Evolutionary conservation across 768 basidiomycete genomes (phyloP), one percentile per base, ranked within the genome.

Genomic region (Calvatia gigantea): DNA sequence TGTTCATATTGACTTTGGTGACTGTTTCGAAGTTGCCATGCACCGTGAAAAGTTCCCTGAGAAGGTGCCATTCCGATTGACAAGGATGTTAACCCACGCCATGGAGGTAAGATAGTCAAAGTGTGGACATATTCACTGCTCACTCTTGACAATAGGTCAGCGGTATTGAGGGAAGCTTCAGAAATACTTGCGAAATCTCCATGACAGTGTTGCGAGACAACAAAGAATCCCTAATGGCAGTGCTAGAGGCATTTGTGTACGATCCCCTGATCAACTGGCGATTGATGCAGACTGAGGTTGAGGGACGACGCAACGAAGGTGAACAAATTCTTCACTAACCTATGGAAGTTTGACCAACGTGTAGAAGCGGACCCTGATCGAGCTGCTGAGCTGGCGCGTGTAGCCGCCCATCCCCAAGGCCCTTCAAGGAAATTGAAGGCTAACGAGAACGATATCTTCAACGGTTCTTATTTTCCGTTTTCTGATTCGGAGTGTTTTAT

Each of bases 191-290:
- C 77, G 94, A 97, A 65, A 94, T 94, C 56, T 91, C 93, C n/a
- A 98, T 99, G 96, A 81, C 84, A 53, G 97, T 99, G 4, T 73
- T 98, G 54, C 88, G 97, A 28, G 92, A 91, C 56, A 98, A 99
- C 74, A 94, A 94, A 72, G 97, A 99, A 69, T 97, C 94, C n/a
- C 76, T 99, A 57, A 94, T 98, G 91, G 97, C 97, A 4, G 96
- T 99, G 17, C 77, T 99, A 27, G 97, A 99, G 69, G 96, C 97
- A 6, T 98, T 99, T 67, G 95, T 98, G 7, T 98, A 98, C 64
- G 97, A 99, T 66, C 97, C 97, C 11, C 74, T 99, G 54, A 95
- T 98, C 76, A 96, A 94, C 65, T 99, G 95, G 94, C 84, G 94
- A 62, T 75, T 97, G 59, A 89, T 92, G 79, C 89, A 91, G 64